Conservation (phyloP, 139 green algal species). For the Haematococcus lacustris region DNA sequence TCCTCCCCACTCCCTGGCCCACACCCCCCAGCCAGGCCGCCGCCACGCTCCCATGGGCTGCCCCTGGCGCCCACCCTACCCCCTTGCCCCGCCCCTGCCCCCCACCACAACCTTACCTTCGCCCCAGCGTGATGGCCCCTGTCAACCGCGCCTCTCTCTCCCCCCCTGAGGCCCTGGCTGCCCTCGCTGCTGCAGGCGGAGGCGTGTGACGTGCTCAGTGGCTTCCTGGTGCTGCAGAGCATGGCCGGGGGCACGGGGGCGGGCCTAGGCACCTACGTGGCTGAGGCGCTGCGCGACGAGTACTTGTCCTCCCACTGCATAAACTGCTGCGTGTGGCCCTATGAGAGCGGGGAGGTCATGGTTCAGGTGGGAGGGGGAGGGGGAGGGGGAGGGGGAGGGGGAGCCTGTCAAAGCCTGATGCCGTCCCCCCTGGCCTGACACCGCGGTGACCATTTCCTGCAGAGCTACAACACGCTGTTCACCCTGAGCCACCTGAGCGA, state of each 20-base stretch:
- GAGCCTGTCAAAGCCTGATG: neutral
- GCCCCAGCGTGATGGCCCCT: too few relatives aligned
- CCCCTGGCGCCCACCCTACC: too few relatives aligned
- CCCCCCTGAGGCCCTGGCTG: too few relatives aligned
- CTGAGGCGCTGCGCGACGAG: slow-evolving; percentile 58
- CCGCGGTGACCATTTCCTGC: slow-evolving; percentile 9
- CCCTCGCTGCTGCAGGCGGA: slow-evolving; percentile 53
- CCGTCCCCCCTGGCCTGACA: neutral
- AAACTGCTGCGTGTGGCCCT: slow-evolving; percentile 73
- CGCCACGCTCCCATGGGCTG: too few relatives aligned
- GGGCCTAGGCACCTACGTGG: slow-evolving; percentile 63
- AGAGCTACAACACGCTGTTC: slow-evolving; percentile 80
- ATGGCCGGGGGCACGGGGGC: slow-evolving; percentile 79
- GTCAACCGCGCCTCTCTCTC: too few relatives aligned
- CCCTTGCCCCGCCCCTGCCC: too few relatives aligned
- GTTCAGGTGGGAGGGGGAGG: slow-evolving; percentile 4
- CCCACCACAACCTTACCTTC: too few relatives aligned
- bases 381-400: neutral
- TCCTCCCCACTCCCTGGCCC: too few relatives aligned
- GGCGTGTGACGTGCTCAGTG: slow-evolving; percentile 58
- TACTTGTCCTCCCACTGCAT: slow-evolving; percentile 52
- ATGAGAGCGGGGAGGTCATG: slow-evolving; percentile 21
- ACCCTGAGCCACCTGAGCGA: slow-evolving; percentile 54
- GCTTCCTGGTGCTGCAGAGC: slow-evolving; percentile 75
- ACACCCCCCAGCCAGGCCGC: too few relatives aligned